Conservation (phyloP, 768 basidiomycete species). For the Gloeostereum incarnatum region DNA sequence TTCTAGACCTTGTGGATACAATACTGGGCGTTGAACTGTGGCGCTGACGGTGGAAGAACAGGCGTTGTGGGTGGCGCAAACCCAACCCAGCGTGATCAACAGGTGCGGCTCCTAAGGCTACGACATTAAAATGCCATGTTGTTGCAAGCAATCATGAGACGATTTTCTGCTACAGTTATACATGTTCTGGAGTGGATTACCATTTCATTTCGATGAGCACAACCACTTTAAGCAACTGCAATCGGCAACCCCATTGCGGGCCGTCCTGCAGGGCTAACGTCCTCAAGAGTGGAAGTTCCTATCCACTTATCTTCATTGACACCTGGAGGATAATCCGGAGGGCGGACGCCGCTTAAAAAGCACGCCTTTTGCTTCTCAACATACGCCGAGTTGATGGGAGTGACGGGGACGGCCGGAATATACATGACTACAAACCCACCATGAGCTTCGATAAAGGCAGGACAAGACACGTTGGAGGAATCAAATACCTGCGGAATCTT, state of each 20-base stretch:
- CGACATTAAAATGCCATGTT: no score
- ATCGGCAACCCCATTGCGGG: slow-evolving; percentile 8
- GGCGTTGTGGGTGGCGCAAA: no score
- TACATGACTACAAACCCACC: slow-evolving; percentile 34
- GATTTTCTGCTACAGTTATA: no score
- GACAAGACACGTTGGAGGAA: background rate
- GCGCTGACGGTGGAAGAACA: no score
- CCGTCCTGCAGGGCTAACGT: slow-evolving; percentile 4
- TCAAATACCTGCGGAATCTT: slow-evolving; percentile 33
- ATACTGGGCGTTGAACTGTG: no score
- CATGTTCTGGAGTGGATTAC: no score
- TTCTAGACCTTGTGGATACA: no score
- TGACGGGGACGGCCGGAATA: slow-evolving; percentile 44
- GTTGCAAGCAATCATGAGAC: no score
- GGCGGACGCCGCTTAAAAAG: slow-evolving; percentile 38
- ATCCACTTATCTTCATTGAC: slow-evolving; percentile 9
- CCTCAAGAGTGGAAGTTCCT: slow-evolving; percentile 6
- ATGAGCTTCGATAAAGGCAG: background rate
- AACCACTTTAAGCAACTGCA: slow-evolving; percentile 5
- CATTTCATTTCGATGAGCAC: no score
- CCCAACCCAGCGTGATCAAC: no score
- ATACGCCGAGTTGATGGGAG: slow-evolving; percentile 36
- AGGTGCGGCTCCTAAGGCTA: no score
- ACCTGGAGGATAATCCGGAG: slow-evolving; percentile 42
- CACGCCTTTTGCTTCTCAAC: slow-evolving; percentile 36